These are phyloP conservation scores for Phytophthora lateralis DNA, from an alignment of 352 stramenopile species.

Conservation along the genomic window DNA sequence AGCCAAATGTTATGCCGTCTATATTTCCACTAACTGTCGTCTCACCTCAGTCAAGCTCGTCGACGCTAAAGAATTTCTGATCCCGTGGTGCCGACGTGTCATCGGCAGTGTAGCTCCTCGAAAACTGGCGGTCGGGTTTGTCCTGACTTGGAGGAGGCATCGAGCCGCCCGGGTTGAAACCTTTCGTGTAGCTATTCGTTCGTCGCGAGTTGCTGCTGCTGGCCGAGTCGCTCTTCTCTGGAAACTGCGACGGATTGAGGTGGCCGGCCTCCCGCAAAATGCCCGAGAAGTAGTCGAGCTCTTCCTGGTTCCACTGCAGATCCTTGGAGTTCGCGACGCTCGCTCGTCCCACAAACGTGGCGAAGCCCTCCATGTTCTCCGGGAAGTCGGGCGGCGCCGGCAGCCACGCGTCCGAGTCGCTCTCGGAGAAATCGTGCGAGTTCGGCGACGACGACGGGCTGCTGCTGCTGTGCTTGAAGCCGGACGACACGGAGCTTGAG, in stretches of 20 bases:
- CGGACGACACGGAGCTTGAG: conserved; percentile 23
- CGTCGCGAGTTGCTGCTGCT: conserved; percentile 5
- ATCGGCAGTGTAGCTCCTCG: conserved; percentile 21
- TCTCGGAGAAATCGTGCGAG: conserved; percentile 29
- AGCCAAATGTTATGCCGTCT: background rate
- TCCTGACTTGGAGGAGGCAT: conserved; percentile 13
- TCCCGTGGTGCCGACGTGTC: conserved; percentile 6
- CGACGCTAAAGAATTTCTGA: conserved; percentile 58
- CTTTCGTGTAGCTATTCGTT: conserved; percentile 17
- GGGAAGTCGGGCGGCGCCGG: conserved; percentile 15
- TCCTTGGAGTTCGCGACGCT: conserved; percentile 21
- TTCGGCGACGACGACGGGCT: conserved; percentile 27
- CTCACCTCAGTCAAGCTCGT: conserved; percentile 52
- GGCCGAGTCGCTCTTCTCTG: conserved; percentile 5
- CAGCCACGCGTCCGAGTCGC: conserved; percentile 31
- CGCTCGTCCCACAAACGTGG: conserved; percentile 34
- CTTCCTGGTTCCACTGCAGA: conserved; percentile 48
- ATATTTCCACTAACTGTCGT: conserved; percentile 1
- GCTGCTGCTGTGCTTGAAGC: conserved; percentile 20
- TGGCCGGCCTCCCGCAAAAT: conserved; percentile 35
- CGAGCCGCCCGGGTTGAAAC: conserved; percentile 12
- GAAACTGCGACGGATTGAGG: conserved; percentile 10
- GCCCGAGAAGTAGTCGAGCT: conserved; percentile 38
- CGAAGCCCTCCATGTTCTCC: conserved; percentile 33
- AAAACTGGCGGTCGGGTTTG: conserved; percentile 12